Evolutionary conservation across 1,284 basidiomycete species (phyloP), one percentile per base, ranked within the genome.

Genomic region (Ceratobasidium sp.): DNA sequence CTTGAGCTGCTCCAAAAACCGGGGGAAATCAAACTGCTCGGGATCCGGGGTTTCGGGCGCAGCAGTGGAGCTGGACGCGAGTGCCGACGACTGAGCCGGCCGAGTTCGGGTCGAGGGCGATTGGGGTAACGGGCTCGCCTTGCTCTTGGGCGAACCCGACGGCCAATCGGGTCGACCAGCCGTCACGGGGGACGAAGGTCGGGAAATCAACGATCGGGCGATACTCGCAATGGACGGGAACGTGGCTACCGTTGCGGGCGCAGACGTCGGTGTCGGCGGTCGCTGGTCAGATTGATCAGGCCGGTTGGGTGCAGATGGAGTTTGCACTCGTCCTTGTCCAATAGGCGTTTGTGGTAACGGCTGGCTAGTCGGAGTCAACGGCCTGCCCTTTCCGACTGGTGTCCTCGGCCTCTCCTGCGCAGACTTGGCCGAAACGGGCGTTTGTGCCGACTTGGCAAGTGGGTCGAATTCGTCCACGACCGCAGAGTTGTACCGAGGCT

Each of bases 1-100:
- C 79, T 94, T 91, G 85, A 98, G 92, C 79, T 98, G 94, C 76
- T 94, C 92, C 72, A 97, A 80, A 77, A 98, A 97, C 67, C 82
- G 85, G 77, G 93, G 92, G 76, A 94, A 94, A 77, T 94, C 93
- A 73, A 94, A 94, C 52, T 50, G 64, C 27, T 57, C 50, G 10
- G 50, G 60, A 31, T 64, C 40, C n/a, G 40, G 53, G 25, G 42
- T 29, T 17, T 42, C 22, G 22, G 58, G 22, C 20, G 13, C 56
- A 47, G 54, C n/a, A n/a, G 34, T 42, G 27, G 25, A 3, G 34
- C 49, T 20, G 34, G 53, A 68, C 25, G 60, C 49, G 5, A 62
- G 35, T 2, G 38, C 40, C 27, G 62, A 55, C 17, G 62, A 32
- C 20, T 55, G 57, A 4, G 20, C 17, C 8, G 40, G 68, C 34